phyloP scores from a whole-genome alignment of 192 early-diverging fungal species.

The Rhizophagus clarus region DNA sequence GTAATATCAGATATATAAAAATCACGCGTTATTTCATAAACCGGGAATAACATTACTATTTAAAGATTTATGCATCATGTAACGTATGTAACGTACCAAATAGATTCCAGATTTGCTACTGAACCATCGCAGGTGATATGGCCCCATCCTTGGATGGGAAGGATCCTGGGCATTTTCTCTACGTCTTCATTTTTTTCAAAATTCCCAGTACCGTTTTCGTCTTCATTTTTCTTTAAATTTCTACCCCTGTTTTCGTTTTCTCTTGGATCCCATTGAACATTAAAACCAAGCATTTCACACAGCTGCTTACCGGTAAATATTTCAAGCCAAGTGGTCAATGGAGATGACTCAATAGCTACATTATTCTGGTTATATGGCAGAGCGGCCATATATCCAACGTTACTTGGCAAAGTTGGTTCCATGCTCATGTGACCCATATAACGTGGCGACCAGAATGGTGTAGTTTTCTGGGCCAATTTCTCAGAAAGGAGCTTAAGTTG shows the following conservation, averaged over 20 bases:
- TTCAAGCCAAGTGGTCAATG: constrained; percentile 12
- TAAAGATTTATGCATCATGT: neutral
- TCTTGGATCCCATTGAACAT: neutral
- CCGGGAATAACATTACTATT: too few relatives aligned
- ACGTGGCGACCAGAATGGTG: constrained; percentile 8
- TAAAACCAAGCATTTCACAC: constrained; percentile 9
- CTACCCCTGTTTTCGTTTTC: neutral
- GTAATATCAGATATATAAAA: neutral
- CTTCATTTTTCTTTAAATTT: neutral
- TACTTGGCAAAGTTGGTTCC: neutral
- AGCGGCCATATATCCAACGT: neutral
- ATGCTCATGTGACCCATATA: constrained; percentile 1
- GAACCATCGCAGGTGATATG: constrained; percentile 13
- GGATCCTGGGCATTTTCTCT: neutral
- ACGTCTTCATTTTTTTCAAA: neutral
- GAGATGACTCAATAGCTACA: neutral
- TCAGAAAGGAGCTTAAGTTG: neutral
- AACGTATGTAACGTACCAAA: neutral
- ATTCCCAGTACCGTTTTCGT: too few relatives aligned
- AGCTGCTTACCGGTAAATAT: constrained; percentile 2
- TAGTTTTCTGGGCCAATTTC: neutral
- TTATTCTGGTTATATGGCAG: neutral
- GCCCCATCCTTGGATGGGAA: neutral
- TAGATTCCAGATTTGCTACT: constrained; percentile 14
- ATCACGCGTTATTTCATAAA: neutral